phyloP scores from a whole-genome alignment of 2,329 filamentous ascomycete species.

The Neopestalotiopsis rosae region DNA sequence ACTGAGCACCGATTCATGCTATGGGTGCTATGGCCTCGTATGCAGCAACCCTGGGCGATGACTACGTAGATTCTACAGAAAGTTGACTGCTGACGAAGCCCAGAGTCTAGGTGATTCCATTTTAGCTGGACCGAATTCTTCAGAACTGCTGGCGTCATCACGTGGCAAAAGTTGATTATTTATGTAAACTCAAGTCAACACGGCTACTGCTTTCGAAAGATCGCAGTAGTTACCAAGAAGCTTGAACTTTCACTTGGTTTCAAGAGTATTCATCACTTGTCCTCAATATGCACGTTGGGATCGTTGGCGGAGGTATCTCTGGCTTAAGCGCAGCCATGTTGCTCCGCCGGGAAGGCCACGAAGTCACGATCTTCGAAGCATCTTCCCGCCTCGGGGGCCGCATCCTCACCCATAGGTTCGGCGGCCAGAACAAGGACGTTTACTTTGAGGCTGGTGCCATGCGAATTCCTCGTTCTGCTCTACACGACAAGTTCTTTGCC shows the following conservation, averaged over 20 bases:
- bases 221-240: too few relatives aligned
- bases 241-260: not conserved
- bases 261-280: not conserved
- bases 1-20: too few relatives aligned
- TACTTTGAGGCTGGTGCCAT: slow-evolving; percentile 25
- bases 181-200: too few relatives aligned
- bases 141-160: too few relatives aligned
- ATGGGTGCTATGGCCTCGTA: too few relatives aligned
- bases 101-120: too few relatives aligned
- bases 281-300: slow-evolving; percentile 21
- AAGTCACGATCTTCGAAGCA: slow-evolving; percentile 21
- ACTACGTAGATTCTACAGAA: too few relatives aligned
- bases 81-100: too few relatives aligned
- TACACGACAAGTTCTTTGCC: slow-evolving; percentile 21
- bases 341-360: slow-evolving; percentile 22
- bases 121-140: too few relatives aligned
- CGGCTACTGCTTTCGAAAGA: too few relatives aligned
- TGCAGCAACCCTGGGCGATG: too few relatives aligned
- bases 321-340: slow-evolving; percentile 21
- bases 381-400: slow-evolving; percentile 20
- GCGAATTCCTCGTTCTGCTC: slow-evolving; percentile 2
- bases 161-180: too few relatives aligned
- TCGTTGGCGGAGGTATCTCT: slow-evolving; percentile 22
- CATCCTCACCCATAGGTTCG: slow-evolving; percentile 18
- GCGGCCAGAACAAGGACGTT: slow-evolving; percentile 14